Evolutionary conservation across 2,329 filamentous ascomycete genomes (phyloP).

Genomic region (Venturia carpophila): DNA sequence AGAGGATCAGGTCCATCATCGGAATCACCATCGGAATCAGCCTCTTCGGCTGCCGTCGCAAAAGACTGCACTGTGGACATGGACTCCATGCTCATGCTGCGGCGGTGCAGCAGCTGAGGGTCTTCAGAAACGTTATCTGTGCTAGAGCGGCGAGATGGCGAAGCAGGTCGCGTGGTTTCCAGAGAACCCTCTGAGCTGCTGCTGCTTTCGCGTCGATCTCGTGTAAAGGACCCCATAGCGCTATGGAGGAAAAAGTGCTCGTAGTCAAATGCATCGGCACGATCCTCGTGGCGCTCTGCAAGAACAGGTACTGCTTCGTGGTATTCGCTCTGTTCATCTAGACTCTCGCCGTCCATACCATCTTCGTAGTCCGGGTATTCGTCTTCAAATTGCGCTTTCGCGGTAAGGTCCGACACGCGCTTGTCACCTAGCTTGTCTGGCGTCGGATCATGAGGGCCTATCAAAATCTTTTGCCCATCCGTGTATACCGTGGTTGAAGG

Average conservation of each 20-base stretch:
- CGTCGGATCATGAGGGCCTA: slow-evolving; percentile 18
- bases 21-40: slow-evolving; percentile 12
- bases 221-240: slow-evolving; percentile 70
- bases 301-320: slow-evolving; percentile 21
- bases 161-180: slow-evolving; percentile 40
- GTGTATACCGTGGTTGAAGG: slow-evolving; percentile 10
- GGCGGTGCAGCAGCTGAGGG: slow-evolving; percentile 12
- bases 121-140: background rate
- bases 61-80: slow-evolving; percentile 20
- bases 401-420: slow-evolving; percentile 34
- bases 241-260: slow-evolving; percentile 93
- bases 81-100: slow-evolving; percentile 19
- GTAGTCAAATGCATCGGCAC: slow-evolving; percentile 92
- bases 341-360: slow-evolving; percentile 17
- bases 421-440: slow-evolving; percentile 30
- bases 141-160: slow-evolving; percentile 2
- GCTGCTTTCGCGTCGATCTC: slow-evolving; percentile 35
- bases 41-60: slow-evolving; percentile 17
- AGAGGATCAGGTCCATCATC: slow-evolving; percentile 16
- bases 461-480: slow-evolving; percentile 15
- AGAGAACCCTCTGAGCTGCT: slow-evolving; percentile 43
- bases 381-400: slow-evolving; percentile 28
- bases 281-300: slow-evolving; percentile 70
- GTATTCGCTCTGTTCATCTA: slow-evolving; percentile 18
- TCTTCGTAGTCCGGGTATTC: slow-evolving; percentile 21